These are phyloP conservation scores for Rhizophagus sp. DNA, from an alignment of 192 early-diverging fungal genomes.

Conservation along the genomic window DNA sequence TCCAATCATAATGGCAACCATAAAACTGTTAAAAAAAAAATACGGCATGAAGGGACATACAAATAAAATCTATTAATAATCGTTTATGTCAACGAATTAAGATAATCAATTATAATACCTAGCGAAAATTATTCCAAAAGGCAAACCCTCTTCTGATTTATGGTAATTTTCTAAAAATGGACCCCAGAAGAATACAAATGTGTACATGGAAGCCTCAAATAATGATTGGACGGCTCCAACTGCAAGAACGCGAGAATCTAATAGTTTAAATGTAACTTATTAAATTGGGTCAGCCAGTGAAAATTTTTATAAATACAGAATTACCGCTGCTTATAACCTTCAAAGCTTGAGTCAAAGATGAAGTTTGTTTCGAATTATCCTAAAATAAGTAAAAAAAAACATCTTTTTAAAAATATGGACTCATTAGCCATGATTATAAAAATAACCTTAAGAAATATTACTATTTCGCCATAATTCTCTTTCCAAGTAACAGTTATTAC, in stretches of 20 bases:
- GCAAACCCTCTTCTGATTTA: background rate
- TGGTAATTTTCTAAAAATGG: constrained; percentile 48
- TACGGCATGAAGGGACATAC: background rate
- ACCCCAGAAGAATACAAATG: constrained; percentile 61
- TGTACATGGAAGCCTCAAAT: constrained; percentile 67
- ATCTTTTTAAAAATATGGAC: background rate
- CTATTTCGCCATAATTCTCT: constrained; percentile 70
- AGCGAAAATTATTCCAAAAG: constrained; percentile 24
- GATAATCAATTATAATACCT: constrained; percentile 21
- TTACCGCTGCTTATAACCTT: background rate
- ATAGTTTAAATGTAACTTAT: background rate
- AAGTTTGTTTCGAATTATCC: background rate
- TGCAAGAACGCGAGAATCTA: constrained; percentile 52
- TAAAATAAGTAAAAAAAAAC: background rate
- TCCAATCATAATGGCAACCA: constrained; percentile 28
- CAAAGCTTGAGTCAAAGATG: constrained; percentile 5
- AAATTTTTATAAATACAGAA: background rate
- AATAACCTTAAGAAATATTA: constrained; percentile 27
- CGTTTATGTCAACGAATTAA: background rate
- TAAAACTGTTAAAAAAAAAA: constrained; percentile 22
- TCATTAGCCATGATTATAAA: background rate
- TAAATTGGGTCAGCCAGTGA: background rate
- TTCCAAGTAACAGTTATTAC: constrained; percentile 61
- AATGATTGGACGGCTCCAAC: constrained; percentile 61
- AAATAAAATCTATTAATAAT: background rate